Evolutionary conservation across 1,139 yeast species (phyloP).

Genomic region (Hansenula anomala): DNA sequence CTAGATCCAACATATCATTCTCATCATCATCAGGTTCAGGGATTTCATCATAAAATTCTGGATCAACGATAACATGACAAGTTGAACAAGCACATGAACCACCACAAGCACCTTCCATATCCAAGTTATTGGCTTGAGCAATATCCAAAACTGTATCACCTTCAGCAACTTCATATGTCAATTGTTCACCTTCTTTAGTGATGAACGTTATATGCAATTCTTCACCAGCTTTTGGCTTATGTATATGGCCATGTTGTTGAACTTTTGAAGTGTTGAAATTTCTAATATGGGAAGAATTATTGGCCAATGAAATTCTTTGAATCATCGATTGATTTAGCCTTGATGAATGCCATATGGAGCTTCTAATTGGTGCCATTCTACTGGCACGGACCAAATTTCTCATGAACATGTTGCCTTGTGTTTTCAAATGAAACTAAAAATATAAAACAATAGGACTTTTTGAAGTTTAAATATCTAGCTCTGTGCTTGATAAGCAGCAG

Average conservation of each 20-base stretch:
- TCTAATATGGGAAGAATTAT: conserved; percentile 17
- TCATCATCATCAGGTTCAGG: conserved; percentile 98
- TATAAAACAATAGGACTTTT: not conserved
- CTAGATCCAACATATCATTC: conserved; percentile 96
- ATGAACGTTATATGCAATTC: conserved; percentile 84
- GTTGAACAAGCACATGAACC: conserved; percentile 99
- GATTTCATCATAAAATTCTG: conserved; percentile 82
- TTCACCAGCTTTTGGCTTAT: conserved; percentile 90
- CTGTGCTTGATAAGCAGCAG: conserved; percentile 2
- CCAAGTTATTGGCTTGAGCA: conserved; percentile 89
- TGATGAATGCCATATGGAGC: not conserved
- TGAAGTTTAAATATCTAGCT: not conserved
- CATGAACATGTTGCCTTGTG: not conserved
- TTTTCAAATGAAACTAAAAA: too few relatives aligned
- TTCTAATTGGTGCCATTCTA: not conserved
- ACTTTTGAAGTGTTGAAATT: conserved; percentile 16
- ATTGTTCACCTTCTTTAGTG: conserved; percentile 84
- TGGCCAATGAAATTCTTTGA: conserved; percentile 7
- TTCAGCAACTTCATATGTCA: conserved; percentile 79
- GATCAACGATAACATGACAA: conserved; percentile 94
- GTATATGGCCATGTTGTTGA: conserved; percentile 70
- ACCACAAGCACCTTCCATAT: conserved; percentile 99
- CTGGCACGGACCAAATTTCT: not conserved
- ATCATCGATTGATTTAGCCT: not conserved
- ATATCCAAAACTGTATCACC: conserved; percentile 91